These are phyloP conservation scores for Paramyrothecium roridum DNA, from an alignment of 2,329 filamentous ascomycete genomes.

Conservation along the genomic window DNA sequence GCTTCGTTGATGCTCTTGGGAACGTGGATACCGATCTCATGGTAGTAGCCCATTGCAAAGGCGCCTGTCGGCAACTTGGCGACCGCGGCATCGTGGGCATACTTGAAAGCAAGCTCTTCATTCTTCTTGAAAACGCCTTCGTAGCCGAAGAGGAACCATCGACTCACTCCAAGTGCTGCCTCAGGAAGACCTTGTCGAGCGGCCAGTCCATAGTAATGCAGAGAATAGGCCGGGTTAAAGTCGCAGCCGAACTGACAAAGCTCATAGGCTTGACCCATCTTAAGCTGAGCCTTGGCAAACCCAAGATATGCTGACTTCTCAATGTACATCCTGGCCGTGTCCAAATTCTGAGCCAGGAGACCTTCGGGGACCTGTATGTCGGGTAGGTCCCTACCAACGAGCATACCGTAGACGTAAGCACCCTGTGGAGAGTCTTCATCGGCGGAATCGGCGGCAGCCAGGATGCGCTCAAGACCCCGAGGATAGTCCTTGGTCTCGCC, in stretches of 20 bases:
- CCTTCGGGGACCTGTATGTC: conserved; percentile 76
- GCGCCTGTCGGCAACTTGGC: conserved; percentile 84
- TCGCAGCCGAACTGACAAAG: conserved; percentile 91
- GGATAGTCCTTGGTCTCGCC: conserved; percentile 80
- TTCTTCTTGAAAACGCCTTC: conserved; percentile 93
- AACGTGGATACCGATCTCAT: conserved; percentile 92
- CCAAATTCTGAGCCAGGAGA: conserved; percentile 68
- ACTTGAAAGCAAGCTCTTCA: conserved; percentile 87
- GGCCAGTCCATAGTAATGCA: conserved; percentile 94
- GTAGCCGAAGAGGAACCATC: conserved; percentile 97
- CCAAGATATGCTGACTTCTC: conserved; percentile 95
- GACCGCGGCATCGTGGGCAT: conserved; percentile 81
- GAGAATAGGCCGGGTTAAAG: conserved; percentile 85
- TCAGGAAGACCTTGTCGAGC: conserved; percentile 90
- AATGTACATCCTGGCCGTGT: conserved; percentile 78
- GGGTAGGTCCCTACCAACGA: conserved; percentile 85
- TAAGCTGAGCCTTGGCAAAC: conserved; percentile 93
- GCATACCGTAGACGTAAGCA: conserved; percentile 93
- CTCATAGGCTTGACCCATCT: conserved; percentile 96
- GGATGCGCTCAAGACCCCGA: conserved; percentile 77
- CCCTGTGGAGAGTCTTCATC: conserved; percentile 97
- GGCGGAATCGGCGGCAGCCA: conserved; percentile 76
- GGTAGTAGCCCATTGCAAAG: conserved; percentile 96
- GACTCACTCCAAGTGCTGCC: conserved; percentile 92
- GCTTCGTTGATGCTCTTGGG: conserved; percentile 81